These are phyloP conservation scores for Aspergillus sp. DNA, from an alignment of 2,329 filamentous ascomycete species.

Conservation along the genomic window DNA sequence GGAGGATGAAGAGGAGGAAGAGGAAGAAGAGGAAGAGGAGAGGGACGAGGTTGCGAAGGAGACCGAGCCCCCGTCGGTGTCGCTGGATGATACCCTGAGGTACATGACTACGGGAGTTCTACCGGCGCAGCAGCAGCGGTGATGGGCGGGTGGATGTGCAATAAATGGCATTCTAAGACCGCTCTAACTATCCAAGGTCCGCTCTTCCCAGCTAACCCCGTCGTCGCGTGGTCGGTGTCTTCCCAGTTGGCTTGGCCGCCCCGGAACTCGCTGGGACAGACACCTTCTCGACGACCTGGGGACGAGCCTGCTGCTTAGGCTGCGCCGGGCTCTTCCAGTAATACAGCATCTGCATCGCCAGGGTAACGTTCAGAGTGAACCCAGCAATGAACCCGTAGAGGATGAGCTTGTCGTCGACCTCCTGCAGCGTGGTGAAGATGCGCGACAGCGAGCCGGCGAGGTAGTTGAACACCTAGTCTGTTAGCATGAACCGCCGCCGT, in stretches of 20 bases:
- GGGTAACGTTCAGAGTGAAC: conserved; percentile 76
- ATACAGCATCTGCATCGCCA: conserved; percentile 85
- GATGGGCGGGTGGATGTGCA: conserved; percentile 3
- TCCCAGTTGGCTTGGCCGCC: conserved; percentile 32
- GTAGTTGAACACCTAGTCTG: conserved; percentile 85
- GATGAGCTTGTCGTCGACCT: conserved; percentile 94
- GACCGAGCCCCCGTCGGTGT: conserved; percentile 16
- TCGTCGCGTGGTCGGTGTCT: conserved; percentile 48
- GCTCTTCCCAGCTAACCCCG: no score
- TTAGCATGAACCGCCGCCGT: background rate
- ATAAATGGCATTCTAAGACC: conserved; percentile 17
- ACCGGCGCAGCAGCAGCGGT: conserved; percentile 18
- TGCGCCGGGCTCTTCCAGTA: conserved; percentile 70
- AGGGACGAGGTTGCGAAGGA: conserved; percentile 21
- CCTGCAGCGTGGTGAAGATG: conserved; percentile 95
- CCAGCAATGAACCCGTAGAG: conserved; percentile 89
- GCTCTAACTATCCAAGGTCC: no score
- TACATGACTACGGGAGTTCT: conserved; percentile 42
- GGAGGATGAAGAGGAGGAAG: conserved; percentile 46
- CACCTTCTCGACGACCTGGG: conserved; percentile 18
- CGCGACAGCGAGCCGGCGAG: conserved; percentile 83
- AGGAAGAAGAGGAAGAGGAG: conserved; percentile 28
- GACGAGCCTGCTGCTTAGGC: conserved; percentile 28
- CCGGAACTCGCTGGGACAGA: conserved; percentile 31
- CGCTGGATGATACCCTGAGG: conserved; percentile 40